phyloP scores from a whole-genome alignment of 169 alveolate genomes.

The Babesia ovata region DNA sequence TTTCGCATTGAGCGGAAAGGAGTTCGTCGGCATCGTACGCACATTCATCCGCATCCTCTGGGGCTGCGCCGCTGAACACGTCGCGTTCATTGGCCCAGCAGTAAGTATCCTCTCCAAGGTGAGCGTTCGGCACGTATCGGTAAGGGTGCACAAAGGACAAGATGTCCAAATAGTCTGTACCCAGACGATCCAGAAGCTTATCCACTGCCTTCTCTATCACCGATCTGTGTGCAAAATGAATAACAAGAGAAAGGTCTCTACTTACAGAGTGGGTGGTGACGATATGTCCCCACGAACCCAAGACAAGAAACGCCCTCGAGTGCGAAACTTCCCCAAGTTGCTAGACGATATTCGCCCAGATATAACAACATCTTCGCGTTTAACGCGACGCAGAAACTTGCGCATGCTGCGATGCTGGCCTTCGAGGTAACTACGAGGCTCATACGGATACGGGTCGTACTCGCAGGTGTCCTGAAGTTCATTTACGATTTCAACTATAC shows the following conservation, averaged over 20 bases:
- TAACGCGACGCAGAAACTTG: conserved; percentile 57
- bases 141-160: conserved; percentile 77
- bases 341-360: conserved; percentile 68
- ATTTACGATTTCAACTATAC: neutral
- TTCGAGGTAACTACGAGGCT: conserved; percentile 74
- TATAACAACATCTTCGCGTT: conserved; percentile 65
- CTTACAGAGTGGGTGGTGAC: conserved; percentile 67
- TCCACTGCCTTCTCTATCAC: conserved; percentile 80
- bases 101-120: conserved; percentile 83
- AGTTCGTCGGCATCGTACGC: conserved; percentile 2
- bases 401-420: conserved; percentile 76
- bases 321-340: conserved; percentile 53
- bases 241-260: neutral
- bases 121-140: conserved; percentile 79
- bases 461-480: conserved; percentile 77
- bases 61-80: conserved; percentile 33
- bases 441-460: conserved; percentile 81
- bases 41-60: conserved; percentile 9
- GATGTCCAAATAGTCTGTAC: conserved; percentile 77
- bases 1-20: conserved; percentile 72
- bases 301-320: conserved; percentile 60
- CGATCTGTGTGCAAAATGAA: conserved; percentile 1
- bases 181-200: conserved; percentile 67
- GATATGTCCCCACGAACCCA: conserved; percentile 54
- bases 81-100: conserved; percentile 74